A percentile compares a stretch with the other conserved stretches of the same genome.
phyloP scores from a whole-genome alignment of 306 rosid species.

The Gastrolobium bilobum region DNA sequence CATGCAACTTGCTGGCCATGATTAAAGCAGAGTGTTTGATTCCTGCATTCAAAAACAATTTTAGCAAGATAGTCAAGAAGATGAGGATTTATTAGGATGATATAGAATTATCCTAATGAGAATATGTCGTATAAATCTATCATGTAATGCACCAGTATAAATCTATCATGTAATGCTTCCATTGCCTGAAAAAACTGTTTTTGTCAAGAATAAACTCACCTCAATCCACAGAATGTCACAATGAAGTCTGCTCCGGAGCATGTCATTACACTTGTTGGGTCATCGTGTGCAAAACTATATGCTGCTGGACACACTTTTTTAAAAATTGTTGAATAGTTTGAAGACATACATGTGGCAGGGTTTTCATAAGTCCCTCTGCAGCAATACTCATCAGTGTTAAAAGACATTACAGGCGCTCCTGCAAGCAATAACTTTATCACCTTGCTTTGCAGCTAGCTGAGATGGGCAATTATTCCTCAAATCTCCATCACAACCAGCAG shows the following conservation, averaged over 20 bases:
- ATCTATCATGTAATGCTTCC: no score
- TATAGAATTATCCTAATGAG: not conserved
- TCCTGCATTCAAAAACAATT: conserved; percentile 48
- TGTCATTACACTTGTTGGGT: conserved; percentile 56
- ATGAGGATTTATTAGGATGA: not conserved
- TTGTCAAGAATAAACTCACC: conserved; percentile 40
- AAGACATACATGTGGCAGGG: conserved; percentile 53
- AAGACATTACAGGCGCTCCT: conserved; percentile 67
- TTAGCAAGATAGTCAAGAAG: not conserved
- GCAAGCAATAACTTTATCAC: conserved; percentile 60
- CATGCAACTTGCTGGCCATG: conserved; percentile 58
- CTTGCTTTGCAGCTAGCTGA: conserved; percentile 51
- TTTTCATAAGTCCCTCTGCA: conserved; percentile 60
- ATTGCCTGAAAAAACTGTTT: no score
- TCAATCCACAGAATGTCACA: conserved; percentile 63
- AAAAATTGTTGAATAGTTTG: conserved; percentile 63
- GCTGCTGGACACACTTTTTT: conserved; percentile 63
- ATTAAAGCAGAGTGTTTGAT: conserved; percentile 59
- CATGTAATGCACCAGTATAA: not conserved
- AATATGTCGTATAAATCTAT: not conserved
- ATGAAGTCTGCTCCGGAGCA: conserved; percentile 61
- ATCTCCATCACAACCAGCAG: conserved; percentile 66
- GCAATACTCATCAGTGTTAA: conserved; percentile 62
- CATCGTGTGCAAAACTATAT: conserved; percentile 63
- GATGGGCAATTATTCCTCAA: conserved; percentile 62